Base-by-base conservation (phyloP, 108 stramenopile species). In the Discostella stelligeroides region DNA sequence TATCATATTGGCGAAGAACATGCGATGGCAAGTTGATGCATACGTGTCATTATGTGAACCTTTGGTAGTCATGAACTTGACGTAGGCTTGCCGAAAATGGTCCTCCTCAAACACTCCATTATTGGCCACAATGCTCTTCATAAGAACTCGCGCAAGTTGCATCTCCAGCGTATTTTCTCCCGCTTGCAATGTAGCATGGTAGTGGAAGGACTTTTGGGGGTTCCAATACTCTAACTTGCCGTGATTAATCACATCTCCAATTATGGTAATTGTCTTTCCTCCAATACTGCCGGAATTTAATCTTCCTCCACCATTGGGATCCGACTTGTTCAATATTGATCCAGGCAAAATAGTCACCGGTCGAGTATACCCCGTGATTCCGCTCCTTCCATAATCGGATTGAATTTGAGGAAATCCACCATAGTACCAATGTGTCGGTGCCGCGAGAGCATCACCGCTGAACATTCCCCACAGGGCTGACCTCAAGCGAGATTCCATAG, bases 201-300 rank as follows among this genome's bases (percentile, higher is more conserved):
- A 96, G 68, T 96, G 95, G 55, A 80, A 80, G 0, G 70, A 74
- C 15, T 90, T 86, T 12, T 80, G 72, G 9, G 85, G 88, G 57
- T 73, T 63, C 95, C 95, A 96, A 21, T 80, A 87, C 13, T 82
- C 54, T 41, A 81, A 75, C 76, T 96, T 96, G 3, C 89, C 92
- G 54, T 96, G 93, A 53, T 88, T 88, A 41, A 96, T 96, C 34
- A 96, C 88, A 76, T 88, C 86, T 1, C 95, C 95, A 62, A 96
- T 86, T 42, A 96, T 88, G 29, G 84, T 68, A 42, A 68, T 39
- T 4, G 49, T 23, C 39, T 69, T 81, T 6, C 20, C 41, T 45
- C 63, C 34, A n/a, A 47, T 46, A 46, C 64, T 67, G 9, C 79
- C 37, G 13, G 60, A 66, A 38, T 46, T 38, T 9, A 85, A 75